Conservation (phyloP, 768 basidiomycete species). For the Scleroderma citrinum region DNA sequence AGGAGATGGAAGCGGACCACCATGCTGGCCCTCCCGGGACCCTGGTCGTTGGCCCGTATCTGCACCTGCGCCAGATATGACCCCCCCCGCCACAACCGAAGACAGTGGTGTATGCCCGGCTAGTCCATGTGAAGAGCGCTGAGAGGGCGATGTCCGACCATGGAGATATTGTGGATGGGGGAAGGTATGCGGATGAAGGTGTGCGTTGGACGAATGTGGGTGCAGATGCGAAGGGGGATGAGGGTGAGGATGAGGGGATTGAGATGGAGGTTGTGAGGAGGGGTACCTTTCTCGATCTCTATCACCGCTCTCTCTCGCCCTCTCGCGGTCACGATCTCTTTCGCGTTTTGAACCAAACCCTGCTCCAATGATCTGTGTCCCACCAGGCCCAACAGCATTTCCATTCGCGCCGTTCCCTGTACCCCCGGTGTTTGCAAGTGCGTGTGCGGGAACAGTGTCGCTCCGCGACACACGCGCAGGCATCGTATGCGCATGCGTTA, state of each 20-base stretch:
- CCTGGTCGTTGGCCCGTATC: not conserved
- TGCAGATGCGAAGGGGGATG: slow-evolving; percentile 20
- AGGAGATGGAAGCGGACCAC: not conserved
- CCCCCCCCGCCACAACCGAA: too few species aligned
- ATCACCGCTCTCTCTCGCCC: slow-evolving; percentile 21
- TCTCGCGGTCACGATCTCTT: slow-evolving; percentile 8
- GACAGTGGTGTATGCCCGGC: not conserved
- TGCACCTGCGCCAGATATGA: too few species aligned
- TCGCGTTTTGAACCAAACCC: not conserved
- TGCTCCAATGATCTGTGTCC: slow-evolving; percentile 20
- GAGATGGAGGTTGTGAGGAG: slow-evolving; percentile 8
- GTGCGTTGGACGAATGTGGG: not conserved
- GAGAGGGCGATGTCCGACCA: slow-evolving; percentile 6
- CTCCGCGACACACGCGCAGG: slow-evolving; percentile 20
- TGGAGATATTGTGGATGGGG: too few species aligned
- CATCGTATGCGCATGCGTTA: slow-evolving; percentile 18
- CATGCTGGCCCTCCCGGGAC: not conserved
- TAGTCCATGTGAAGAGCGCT: slow-evolving; percentile 14
- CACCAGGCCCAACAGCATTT: slow-evolving; percentile 18
- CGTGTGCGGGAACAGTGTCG: slow-evolving; percentile 28
- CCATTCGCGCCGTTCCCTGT: not conserved
- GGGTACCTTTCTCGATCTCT: slow-evolving; percentile 9
- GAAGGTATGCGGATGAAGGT: not conserved
- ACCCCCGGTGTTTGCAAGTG: not conserved
- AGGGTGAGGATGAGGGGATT: slow-evolving; percentile 17